Conservation (phyloP, 176 grass and related monocot species). For the Oryza glaberrima region DNA sequence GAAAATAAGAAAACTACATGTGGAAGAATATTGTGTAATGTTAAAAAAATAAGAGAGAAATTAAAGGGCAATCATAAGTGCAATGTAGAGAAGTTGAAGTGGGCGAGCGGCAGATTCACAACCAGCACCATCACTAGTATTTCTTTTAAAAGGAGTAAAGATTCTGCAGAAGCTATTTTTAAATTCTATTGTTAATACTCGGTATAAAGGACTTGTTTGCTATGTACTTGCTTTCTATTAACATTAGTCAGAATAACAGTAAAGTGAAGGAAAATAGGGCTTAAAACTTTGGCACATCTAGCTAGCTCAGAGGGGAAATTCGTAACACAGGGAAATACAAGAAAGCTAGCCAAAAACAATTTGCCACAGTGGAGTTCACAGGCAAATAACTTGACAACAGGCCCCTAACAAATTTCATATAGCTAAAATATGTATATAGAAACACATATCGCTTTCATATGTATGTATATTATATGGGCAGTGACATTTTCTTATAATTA, state of each 20-base stretch:
- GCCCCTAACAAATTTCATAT: not conserved
- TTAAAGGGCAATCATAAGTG: not conserved
- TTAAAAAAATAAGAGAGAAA: not conserved
- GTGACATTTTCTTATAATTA: not conserved
- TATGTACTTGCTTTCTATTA: not conserved
- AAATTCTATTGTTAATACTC: not conserved
- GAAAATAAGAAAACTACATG: not conserved
- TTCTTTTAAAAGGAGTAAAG: not conserved
- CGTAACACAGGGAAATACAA: not conserved
- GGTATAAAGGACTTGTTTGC: not conserved
- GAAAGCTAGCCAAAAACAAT: not conserved
- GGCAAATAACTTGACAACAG: conserved; percentile 7
- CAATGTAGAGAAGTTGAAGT: not conserved
- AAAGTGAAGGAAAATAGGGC: not conserved
- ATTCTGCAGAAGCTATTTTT: not conserved
- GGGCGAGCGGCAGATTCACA: not conserved
- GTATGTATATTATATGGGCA: conserved; percentile 18
- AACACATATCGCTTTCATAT: conserved; percentile 14
- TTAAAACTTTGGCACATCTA: not conserved
- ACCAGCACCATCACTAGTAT: not conserved
- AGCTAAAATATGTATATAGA: not conserved
- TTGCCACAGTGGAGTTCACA: not conserved
- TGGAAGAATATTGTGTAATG: not conserved
- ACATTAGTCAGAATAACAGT: not conserved
- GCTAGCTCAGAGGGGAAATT: not conserved